phyloP scores from a whole-genome alignment of 306 rosid genomes.

The Spatholobus suberectus region DNA sequence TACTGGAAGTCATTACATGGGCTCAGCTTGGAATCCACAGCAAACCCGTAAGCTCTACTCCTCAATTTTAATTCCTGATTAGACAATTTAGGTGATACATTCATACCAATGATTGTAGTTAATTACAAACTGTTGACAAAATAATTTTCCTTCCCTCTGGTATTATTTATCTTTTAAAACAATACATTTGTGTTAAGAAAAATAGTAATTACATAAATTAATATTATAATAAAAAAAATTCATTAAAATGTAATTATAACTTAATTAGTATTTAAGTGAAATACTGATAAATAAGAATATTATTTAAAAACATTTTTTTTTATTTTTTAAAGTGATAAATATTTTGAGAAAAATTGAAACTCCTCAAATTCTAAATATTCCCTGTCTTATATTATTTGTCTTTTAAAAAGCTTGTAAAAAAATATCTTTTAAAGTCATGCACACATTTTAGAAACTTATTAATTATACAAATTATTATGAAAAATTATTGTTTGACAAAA shows the following conservation, averaged over 20 bases:
- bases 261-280: not conserved
- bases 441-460: too few species aligned
- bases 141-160: too few species aligned
- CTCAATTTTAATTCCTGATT: too few species aligned
- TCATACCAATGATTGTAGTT: too few species aligned
- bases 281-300: not conserved
- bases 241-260: not conserved
- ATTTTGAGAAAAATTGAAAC: not conserved
- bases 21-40: conserved; percentile 98
- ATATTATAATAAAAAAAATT: not conserved
- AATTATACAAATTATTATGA: too few species aligned
- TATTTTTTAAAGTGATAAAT: not conserved
- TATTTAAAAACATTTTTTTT: too few species aligned
- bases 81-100: too few species aligned
- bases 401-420: too few species aligned
- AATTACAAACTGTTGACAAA: too few species aligned
- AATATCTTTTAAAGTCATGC: too few species aligned
- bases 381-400: not conserved
- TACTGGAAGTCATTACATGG: conserved; percentile 98
- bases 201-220: too few species aligned
- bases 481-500: too few species aligned
- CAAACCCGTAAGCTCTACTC: conserved; percentile 75
- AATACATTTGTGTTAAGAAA: not conserved
- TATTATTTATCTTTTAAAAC: not conserved
- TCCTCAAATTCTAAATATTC: not conserved